A percentile compares a stretch with the other conserved stretches of the same genome.
These are phyloP conservation scores for Suillus weaverae DNA, from an alignment of 768 basidiomycete species.

Conservation along the genomic window DNA sequence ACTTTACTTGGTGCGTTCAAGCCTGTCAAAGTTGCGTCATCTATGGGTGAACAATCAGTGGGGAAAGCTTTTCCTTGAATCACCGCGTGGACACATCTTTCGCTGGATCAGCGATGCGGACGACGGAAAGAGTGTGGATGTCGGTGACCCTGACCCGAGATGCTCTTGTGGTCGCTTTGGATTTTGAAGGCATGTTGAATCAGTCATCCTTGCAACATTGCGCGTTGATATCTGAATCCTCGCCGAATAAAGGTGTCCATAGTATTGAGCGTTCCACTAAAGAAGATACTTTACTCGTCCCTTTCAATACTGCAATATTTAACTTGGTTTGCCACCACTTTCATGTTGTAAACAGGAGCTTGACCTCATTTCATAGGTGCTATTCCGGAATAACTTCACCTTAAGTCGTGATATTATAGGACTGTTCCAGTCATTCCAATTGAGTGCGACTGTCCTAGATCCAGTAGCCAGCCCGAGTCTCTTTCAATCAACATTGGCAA, in stretches of 20 bases:
- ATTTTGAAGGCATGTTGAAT: slow-evolving; percentile 54
- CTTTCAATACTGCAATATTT: slow-evolving; percentile 67
- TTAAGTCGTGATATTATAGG: slow-evolving; percentile 59
- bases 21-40: slow-evolving; percentile 66
- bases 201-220: slow-evolving; percentile 4
- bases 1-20: slow-evolving; percentile 21
- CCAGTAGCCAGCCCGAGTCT: slow-evolving; percentile 57
- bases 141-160: slow-evolving; percentile 62
- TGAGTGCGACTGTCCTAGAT: slow-evolving; percentile 57
- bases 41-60: slow-evolving; percentile 69
- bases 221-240: not conserved
- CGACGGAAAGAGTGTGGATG: slow-evolving; percentile 69
- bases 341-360: not conserved
- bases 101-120: slow-evolving; percentile 64
- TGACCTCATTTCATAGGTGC: slow-evolving; percentile 39
- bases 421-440: slow-evolving; percentile 62
- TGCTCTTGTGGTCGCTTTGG: slow-evolving; percentile 54
- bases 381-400: slow-evolving; percentile 68
- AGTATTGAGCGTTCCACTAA: slow-evolving; percentile 64
- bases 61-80: slow-evolving; percentile 59
- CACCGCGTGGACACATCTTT: slow-evolving; percentile 66
- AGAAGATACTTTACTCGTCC: slow-evolving; percentile 61
- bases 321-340: slow-evolving; percentile 45
- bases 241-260: slow-evolving; percentile 44
- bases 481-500: slow-evolving; percentile 58